phyloP scores from a whole-genome alignment of 805 yeast genomes.

The Osmozyma mogii region DNA sequence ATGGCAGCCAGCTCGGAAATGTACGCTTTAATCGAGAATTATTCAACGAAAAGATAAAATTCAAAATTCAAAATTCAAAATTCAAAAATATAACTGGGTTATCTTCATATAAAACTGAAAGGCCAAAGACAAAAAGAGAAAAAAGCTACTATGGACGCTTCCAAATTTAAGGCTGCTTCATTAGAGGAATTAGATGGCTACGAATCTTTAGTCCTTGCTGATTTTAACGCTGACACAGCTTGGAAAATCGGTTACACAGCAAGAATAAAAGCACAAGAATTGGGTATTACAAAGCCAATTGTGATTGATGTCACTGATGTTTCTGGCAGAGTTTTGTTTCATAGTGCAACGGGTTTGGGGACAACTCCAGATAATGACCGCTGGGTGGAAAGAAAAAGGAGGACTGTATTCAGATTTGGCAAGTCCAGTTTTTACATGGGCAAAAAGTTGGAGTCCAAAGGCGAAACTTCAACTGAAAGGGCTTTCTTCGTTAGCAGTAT shows the following conservation, averaged over 20 bases:
- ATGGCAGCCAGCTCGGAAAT: too few species aligned
- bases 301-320: constrained; percentile 42
- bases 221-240: constrained; percentile 30
- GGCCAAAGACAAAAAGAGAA: too few species aligned
- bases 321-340: constrained; percentile 41
- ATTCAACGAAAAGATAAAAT: too few species aligned
- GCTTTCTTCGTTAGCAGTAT: constrained; percentile 31
- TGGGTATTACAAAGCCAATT: constrained; percentile 23
- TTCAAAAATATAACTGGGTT: too few species aligned
- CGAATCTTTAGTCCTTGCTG: constrained; percentile 11
- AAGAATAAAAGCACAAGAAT: constrained; percentile 24
- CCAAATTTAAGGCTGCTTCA: too few species aligned
- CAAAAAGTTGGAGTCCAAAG: constrained; percentile 28
- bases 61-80: too few species aligned
- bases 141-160: too few species aligned
- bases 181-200: constrained; percentile 17
- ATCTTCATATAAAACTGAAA: too few species aligned
- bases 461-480: constrained; percentile 19
- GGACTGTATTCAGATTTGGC: constrained; percentile 40
- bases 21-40: too few species aligned
- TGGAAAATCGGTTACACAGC: constrained; percentile 40
- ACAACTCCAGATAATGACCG: constrained; percentile 42
- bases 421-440: constrained; percentile 43
- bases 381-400: constrained; percentile 46
- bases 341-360: constrained; percentile 29